A percentile compares a stretch with the other conserved stretches of the same genome.
Evolutionary conservation across 192 early-diverging fungal species (phyloP).

Genomic region (Podila horticola): DNA sequence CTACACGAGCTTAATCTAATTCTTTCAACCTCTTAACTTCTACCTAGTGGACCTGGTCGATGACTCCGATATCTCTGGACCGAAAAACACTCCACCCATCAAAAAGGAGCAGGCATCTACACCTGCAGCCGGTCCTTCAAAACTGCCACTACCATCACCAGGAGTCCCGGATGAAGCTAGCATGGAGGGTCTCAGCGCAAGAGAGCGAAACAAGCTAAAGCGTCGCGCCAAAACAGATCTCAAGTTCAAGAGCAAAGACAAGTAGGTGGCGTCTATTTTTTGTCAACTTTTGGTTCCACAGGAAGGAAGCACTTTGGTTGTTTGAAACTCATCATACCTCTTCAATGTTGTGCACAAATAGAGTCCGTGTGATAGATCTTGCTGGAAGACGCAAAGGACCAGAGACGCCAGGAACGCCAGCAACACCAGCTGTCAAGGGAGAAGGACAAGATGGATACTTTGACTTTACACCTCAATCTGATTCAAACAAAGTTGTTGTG

Average conservation of each 20-base stretch:
- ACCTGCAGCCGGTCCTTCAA: conserved; percentile 25
- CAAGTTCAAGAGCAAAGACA: conserved; percentile 79
- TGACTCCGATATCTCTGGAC: conserved; percentile 78
- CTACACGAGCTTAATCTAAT: neutral
- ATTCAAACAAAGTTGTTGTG: conserved; percentile 72
- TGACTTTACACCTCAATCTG: conserved; percentile 67
- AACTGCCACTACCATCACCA: conserved; percentile 27
- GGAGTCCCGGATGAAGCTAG: conserved; percentile 55
- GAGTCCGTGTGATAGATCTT: conserved; percentile 60
- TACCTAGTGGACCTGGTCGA: conserved; percentile 82
- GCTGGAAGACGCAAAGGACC: conserved; percentile 36
- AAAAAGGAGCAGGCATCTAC: conserved; percentile 36
- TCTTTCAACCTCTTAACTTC: neutral
- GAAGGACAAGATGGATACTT: conserved; percentile 57
- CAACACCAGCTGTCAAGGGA: conserved; percentile 13
- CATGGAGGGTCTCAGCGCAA: conserved; percentile 85
- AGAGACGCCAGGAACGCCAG: conserved; percentile 37
- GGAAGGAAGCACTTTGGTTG: no score
- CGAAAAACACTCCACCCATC: conserved; percentile 12
- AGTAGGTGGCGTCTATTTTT: conserved; percentile 52
- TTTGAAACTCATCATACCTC: no score
- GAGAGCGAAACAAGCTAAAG: conserved; percentile 90
- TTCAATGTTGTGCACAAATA: neutral
- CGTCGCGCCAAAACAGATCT: conserved; percentile 85
- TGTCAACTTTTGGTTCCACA: no score